phyloP scores from a whole-genome alignment of 805 yeast species.

The Torulaspora delbrueckii region DNA sequence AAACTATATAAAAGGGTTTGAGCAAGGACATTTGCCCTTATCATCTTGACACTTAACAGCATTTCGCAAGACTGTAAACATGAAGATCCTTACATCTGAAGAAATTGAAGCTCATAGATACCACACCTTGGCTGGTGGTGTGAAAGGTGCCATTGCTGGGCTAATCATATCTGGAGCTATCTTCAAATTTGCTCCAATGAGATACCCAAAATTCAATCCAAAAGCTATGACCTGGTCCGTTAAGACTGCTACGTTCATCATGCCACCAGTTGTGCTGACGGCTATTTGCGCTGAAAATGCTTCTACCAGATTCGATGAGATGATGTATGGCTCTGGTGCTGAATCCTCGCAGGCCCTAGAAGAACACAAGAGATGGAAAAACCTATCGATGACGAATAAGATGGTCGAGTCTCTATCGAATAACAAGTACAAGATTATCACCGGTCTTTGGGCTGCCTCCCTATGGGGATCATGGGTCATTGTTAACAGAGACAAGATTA shows the following conservation, averaged over 20 bases:
- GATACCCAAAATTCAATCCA: constrained; percentile 42
- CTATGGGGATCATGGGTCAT: constrained; percentile 72
- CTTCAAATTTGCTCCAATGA: constrained; percentile 46
- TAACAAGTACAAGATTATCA: constrained; percentile 62
- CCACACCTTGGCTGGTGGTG: constrained; percentile 55
- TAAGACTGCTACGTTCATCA: constrained; percentile 59
- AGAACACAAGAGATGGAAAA: constrained; percentile 49
- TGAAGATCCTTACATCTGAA: constrained; percentile 65
- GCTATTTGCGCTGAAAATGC: constrained; percentile 69
- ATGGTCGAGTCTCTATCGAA: constrained; percentile 44
- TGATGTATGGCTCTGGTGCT: constrained; percentile 48
- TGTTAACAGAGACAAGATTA: constrained; percentile 67
- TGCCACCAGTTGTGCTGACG: constrained; percentile 60
- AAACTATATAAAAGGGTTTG: constrained; percentile 8
- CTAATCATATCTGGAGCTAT: constrained; percentile 50
- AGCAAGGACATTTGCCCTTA: not conserved
- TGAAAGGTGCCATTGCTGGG: constrained; percentile 58
- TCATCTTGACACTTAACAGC: not conserved
- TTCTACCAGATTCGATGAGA: constrained; percentile 59
- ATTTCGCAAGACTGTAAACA: constrained; percentile 25
- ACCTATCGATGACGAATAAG: constrained; percentile 47
- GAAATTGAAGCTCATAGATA: constrained; percentile 62
- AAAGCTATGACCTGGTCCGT: constrained; percentile 48
- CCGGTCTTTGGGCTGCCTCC: constrained; percentile 75
- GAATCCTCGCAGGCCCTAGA: constrained; percentile 40